phyloP scores from a whole-genome alignment of 768 basidiomycete species.

The Russula ochroleuca region DNA sequence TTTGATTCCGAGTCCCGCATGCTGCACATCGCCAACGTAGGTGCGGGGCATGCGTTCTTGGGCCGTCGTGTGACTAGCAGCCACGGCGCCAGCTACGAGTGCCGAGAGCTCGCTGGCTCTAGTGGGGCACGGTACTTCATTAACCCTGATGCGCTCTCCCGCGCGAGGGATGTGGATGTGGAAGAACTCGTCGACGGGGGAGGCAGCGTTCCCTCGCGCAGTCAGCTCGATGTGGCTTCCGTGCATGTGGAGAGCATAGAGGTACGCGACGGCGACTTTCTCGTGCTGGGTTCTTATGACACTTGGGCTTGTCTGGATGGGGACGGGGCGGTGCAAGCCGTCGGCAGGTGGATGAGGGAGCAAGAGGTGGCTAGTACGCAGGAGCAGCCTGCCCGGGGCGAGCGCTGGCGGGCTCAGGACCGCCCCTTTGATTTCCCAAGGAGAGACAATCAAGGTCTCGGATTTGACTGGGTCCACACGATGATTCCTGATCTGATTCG shows the following conservation, averaged over 20 bases:
- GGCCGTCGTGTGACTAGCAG: background rate
- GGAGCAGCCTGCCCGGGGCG: background rate
- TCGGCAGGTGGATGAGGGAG: conserved; percentile 16
- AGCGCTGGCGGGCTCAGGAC: background rate
- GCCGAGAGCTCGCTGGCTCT: background rate
- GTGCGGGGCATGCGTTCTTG: conserved; percentile 12
- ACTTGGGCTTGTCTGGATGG: conserved; percentile 6
- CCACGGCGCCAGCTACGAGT: background rate
- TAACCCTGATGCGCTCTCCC: background rate
- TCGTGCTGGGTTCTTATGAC: conserved; percentile 6
- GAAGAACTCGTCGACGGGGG: conserved; percentile 6
- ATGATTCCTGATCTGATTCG: conserved; percentile 8
- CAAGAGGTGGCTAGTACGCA: background rate
- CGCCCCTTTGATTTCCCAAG: background rate
- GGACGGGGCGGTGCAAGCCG: conserved; percentile 6
- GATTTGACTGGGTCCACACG: background rate
- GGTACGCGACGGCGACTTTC: conserved; percentile 15
- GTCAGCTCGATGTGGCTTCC: background rate
- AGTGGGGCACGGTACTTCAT: background rate
- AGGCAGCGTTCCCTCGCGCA: background rate
- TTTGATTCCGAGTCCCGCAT: conserved; percentile 17
- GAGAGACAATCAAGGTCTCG: background rate
- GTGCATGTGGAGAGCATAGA: conserved; percentile 12
- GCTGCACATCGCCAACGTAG: conserved; percentile 2
- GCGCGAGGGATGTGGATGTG: conserved; percentile 5